Percentiles rank a stretch among this genome's conserved stretches.
Conservation (phyloP, 257 asterid species). For the Salvia hispanica region DNA sequence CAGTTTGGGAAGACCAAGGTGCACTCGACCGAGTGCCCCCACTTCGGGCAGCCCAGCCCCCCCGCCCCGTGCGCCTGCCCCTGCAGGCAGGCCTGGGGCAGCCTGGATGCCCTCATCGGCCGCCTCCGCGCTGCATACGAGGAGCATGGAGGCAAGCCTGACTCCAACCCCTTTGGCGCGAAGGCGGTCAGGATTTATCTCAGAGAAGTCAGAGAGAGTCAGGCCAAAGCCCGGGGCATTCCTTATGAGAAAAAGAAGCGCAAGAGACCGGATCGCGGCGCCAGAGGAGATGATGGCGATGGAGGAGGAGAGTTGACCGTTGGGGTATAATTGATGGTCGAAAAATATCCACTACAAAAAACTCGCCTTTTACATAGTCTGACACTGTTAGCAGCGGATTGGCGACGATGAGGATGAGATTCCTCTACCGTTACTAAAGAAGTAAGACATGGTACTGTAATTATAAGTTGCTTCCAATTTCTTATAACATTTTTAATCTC, state of each 20-base stretch:
- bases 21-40: no score
- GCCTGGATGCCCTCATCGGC: no score
- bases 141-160: no score
- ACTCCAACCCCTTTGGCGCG: conserved; percentile 31
- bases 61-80: no score
- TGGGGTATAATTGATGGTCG: background rate
- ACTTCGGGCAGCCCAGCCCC: no score
- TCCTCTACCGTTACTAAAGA: background rate
- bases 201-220: conserved; percentile 47
- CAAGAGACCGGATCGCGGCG: conserved; percentile 31
- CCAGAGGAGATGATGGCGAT: background rate
- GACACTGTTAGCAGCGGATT: no score
- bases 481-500: background rate
- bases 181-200: conserved; percentile 48
- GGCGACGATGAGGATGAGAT: background rate
- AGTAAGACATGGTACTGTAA: background rate
- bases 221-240: conserved; percentile 45
- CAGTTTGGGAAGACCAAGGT: no score
- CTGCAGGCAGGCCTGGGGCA: no score
- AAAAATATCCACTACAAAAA: no score
- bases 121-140: no score
- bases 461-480: background rate
- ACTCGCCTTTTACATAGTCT: no score
- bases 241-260: conserved; percentile 48
- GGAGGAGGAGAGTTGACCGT: conserved; percentile 24